Evolutionary conservation across 2,329 filamentous ascomycete genomes (phyloP).

Genomic region (Proliferodiscus dingleyae): DNA sequence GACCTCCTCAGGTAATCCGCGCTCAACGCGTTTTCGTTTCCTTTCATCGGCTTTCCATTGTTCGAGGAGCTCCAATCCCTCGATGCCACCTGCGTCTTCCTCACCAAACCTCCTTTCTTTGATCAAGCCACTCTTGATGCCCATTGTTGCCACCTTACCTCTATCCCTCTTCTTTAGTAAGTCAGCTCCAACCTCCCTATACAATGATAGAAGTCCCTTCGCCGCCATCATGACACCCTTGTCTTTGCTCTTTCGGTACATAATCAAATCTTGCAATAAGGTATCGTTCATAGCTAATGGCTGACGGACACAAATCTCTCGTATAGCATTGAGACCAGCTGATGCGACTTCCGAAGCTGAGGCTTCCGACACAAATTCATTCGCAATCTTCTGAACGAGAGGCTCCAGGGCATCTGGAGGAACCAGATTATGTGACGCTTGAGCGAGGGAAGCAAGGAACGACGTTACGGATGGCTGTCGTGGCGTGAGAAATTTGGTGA

Average conservation of each 20-base stretch:
- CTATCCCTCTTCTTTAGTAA: slow-evolving; percentile 85
- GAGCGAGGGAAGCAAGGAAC: slow-evolving; percentile 86
- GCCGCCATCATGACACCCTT: slow-evolving; percentile 99
- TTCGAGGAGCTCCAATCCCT: slow-evolving; percentile 85
- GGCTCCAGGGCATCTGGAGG: slow-evolving; percentile 91
- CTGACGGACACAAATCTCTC: slow-evolving; percentile 88
- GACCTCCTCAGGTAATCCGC: slow-evolving; percentile 59
- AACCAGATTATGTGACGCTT: slow-evolving; percentile 85
- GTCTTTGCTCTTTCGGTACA: slow-evolving; percentile 96
- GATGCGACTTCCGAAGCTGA: slow-evolving; percentile 85
- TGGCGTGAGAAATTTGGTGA: slow-evolving; percentile 86
- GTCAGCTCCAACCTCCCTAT: slow-evolving; percentile 85
- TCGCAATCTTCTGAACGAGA: slow-evolving; percentile 89
- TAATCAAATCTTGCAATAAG: slow-evolving; percentile 88
- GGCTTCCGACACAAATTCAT: slow-evolving; percentile 96
- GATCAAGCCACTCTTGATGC: slow-evolving; percentile 68
- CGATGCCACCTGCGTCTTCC: slow-evolving; percentile 73
- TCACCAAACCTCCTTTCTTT: slow-evolving; percentile 79
- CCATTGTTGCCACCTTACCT: slow-evolving; percentile 85
- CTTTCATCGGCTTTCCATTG: slow-evolving; percentile 91
- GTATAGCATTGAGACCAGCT: slow-evolving; percentile 88
- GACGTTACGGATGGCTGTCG: slow-evolving; percentile 87
- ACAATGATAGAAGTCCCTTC: slow-evolving; percentile 83
- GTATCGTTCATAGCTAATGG: slow-evolving; percentile 96
- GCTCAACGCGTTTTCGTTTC: slow-evolving; percentile 65